Conservation (phyloP, 306 rosid species). For the Cicer yamashitae region DNA sequence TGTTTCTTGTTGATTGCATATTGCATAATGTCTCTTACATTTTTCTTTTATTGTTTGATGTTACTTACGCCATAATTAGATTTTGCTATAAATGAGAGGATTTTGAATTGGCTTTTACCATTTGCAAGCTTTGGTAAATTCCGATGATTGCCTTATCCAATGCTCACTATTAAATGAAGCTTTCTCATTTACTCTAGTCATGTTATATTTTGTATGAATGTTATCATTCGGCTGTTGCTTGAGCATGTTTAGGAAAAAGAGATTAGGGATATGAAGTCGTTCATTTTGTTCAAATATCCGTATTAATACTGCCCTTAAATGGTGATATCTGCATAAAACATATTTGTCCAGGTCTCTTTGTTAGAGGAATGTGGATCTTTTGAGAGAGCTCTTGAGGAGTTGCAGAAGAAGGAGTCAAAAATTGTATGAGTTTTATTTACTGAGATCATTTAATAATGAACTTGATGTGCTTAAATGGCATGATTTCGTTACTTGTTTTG, state of each 20-base stretch:
- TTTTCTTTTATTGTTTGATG: constrained; percentile 23
- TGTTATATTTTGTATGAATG: constrained; percentile 29
- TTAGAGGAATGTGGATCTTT: constrained; percentile 73
- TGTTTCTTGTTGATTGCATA: constrained; percentile 39
- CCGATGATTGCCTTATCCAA: constrained; percentile 18
- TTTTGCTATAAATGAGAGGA: constrained; percentile 17
- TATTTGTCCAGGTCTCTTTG: constrained; percentile 72
- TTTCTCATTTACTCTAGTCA: constrained; percentile 20
- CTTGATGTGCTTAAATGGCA: constrained; percentile 39
- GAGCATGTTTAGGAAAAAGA: not conserved
- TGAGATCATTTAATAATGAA: constrained; percentile 31
- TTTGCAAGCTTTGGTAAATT: constrained; percentile 5
- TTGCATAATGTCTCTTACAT: constrained; percentile 18
- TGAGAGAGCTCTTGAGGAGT: constrained; percentile 84
- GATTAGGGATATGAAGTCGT: constrained; percentile 24
- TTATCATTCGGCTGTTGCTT: constrained; percentile 17
- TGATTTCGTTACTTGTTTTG: constrained; percentile 34
- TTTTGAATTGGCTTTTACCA: constrained; percentile 20
- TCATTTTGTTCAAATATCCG: constrained; percentile 9
- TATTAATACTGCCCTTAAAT: constrained; percentile 5
- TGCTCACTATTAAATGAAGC: constrained; percentile 5
- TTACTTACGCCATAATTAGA: constrained; percentile 10
- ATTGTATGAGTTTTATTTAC: constrained; percentile 62
- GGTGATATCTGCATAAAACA: constrained; percentile 41
- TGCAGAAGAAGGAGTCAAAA: constrained; percentile 73